Conservation (phyloP, 169 alveolate genomes). For the Cryptosporidium ubiquitum region DNA sequence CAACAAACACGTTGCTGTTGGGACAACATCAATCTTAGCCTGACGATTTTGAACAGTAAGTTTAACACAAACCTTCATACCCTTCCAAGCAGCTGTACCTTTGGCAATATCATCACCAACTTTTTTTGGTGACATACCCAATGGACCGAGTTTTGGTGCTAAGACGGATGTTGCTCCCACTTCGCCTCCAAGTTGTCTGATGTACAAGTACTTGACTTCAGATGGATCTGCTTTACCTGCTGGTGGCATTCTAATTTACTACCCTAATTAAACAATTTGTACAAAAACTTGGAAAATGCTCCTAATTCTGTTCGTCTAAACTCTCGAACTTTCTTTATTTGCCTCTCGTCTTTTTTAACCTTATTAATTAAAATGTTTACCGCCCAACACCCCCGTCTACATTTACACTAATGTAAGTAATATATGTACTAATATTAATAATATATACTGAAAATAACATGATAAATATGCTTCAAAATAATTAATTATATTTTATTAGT, state of each 20-base stretch:
- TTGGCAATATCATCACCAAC: slow-evolving; percentile 97
- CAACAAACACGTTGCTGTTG: slow-evolving; percentile 95
- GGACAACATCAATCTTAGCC: slow-evolving; percentile 92
- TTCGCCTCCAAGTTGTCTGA: slow-evolving; percentile 97
- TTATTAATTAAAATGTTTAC: background rate
- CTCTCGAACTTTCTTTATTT: slow-evolving; percentile 1
- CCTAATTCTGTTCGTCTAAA: background rate
- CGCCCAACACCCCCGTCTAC: slow-evolving; percentile 70
- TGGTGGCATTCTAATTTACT: slow-evolving; percentile 70
- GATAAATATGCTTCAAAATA: no score
- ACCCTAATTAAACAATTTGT: background rate
- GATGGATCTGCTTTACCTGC: slow-evolving; percentile 77
- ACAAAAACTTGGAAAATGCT: slow-evolving; percentile 14
- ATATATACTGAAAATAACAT: background rate
- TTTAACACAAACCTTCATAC: slow-evolving; percentile 94
- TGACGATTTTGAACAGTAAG: slow-evolving; percentile 91
- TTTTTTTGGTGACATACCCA: slow-evolving; percentile 96
- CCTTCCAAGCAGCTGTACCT: slow-evolving; percentile 96
- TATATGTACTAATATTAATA: background rate
- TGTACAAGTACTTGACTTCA: slow-evolving; percentile 83
- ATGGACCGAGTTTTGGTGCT: slow-evolving; percentile 98
- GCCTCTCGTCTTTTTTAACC: slow-evolving; percentile 63
- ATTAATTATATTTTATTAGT: no score
- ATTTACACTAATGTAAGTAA: background rate
- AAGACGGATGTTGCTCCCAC: slow-evolving; percentile 97